phyloP scores from a whole-genome alignment of 2,329 filamentous ascomycete species.

The Xylariaceae sp. region DNA sequence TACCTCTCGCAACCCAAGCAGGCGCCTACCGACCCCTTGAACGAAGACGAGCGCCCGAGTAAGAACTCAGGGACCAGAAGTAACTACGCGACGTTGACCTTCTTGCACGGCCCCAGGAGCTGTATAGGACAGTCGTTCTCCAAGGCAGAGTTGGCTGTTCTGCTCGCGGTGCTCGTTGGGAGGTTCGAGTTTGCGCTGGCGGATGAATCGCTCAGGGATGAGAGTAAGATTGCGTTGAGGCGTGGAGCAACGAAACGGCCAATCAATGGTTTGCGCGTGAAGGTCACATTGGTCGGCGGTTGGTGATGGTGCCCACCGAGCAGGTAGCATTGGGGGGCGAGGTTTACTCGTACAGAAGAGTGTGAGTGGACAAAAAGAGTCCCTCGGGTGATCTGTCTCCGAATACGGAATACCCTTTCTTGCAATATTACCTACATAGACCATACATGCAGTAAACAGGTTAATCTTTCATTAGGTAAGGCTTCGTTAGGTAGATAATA shows the following conservation, averaged over 20 bases:
- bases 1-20: conserved; percentile 14
- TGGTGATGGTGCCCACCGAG: conserved; percentile 2
- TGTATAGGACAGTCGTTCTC: conserved; percentile 21
- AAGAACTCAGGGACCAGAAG: conserved; percentile 12
- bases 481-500: too few species aligned
- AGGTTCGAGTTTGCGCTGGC: conserved; percentile 18
- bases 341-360: too few species aligned
- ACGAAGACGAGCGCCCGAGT: conserved; percentile 3
- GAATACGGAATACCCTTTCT: too few species aligned
- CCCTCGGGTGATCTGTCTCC: too few species aligned
- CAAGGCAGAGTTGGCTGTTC: conserved; percentile 16
- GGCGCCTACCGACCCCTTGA: conserved; percentile 7
- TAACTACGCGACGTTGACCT: conserved; percentile 20
- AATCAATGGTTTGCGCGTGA: conserved; percentile 8
- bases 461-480: too few species aligned
- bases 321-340: neutral
- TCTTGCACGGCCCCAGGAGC: conserved; percentile 19
- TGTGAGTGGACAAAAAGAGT: too few species aligned
- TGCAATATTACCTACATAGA: too few species aligned
- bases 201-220: conserved; percentile 10
- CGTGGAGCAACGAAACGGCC: conserved; percentile 18
- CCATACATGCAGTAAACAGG: too few species aligned
- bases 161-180: conserved; percentile 14
- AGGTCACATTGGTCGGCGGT: conserved; percentile 14
- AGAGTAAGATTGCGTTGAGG: conserved; percentile 13